Base-by-base conservation (phyloP, 805 yeast genomes). In the Zygosaccharomyces bailii region DNA sequence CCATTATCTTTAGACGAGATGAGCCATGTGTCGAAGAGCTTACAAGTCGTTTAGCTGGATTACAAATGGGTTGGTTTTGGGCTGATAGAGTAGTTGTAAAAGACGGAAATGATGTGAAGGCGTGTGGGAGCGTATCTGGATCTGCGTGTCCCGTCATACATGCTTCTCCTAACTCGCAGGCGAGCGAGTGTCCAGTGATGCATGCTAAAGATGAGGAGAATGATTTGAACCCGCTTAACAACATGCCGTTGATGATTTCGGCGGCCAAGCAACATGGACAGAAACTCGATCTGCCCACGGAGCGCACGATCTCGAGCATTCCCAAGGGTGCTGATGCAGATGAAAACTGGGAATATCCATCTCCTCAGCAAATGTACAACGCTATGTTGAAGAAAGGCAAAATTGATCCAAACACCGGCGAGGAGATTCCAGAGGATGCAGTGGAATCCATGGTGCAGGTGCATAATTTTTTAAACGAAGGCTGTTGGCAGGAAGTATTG, bases 311-410 rank as follows among this genome's bases (percentile, higher is more conserved):
- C 30, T 87, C 96, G 11, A 69, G 87, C 1, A 93, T 93, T 42
- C 99, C 99, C 16, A 76, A 87, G 51, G 98, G 98, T 21, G 60
- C 62, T 10, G 72, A 69, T 1, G 73, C 70, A 7, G 80, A 79
- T 49, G 95, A 95, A 1, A 79, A 82, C 38, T 93, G 99, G 99
- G 99, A 93, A 67, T 93, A 93, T 62, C 99, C 99, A 1, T 87
- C 96, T 2, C 99, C 99, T 1, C 99, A 93, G 67, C 99, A 93
- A 64, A 93, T 93, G 99, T 81, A 89, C 53, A 90, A 91, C 59
- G 99, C 99, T 9, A 91, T 93, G 98, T 70, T 89, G 20, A 80
- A 91, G 52, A 93, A 93, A 69, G 96, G 96, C 16, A 91, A 93
- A 59, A 56, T 65, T 10, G 65, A 63, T 35, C 54, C 61, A 4